Base-by-base conservation (phyloP, 345 rosid species). In the Gossypium rotundifolium region DNA sequence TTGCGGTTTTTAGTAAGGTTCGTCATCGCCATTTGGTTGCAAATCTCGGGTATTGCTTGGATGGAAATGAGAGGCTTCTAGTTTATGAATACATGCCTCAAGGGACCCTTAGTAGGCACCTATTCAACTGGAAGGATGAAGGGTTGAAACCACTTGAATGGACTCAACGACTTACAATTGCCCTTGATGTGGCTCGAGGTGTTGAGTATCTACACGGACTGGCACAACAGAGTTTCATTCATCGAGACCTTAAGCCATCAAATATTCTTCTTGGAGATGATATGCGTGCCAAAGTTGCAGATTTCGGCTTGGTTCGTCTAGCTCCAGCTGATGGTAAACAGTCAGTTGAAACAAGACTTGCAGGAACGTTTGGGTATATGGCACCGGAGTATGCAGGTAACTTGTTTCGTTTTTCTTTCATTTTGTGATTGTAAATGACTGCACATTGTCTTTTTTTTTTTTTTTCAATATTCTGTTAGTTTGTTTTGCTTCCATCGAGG, bases 21-120 rank as follows among this genome's bases (percentile, higher is more conserved):
- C 87, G 97, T 9, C 97, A 89, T 64, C 88, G 96, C 77, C 94
- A 94, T 85, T 84, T 94, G 60, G 96, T 91, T 55, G 78, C 92
- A 1, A 90, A 91, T 75, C 89, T 88, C 3, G 97, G 96, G 10
- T 91, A 90, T 78, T 89, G 97, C 77, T 81, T 91, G 83, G 97
- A 93, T 25, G 97, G 91, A 53, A 88, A 82, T 62, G 98, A 93
- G 79, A 91, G 87, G 84, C 91, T 93, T 70, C 95, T 93, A 42
- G 90, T 85, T 27, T 87, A 87, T 64, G 93, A 88, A 65, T 85
- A 80, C 74, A 87, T 85, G 89, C 85, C 90, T 14, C 87, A 83
- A 72, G 93, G 90, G 38, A 84, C 90, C 29, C 87, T 85, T 27
- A 84, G 87, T 68, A 74, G 74, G 16, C 81, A 72, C 72, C 77